Base-by-base conservation (phyloP, 208 protist genomes). In the Leishmania amazonensis region DNA sequence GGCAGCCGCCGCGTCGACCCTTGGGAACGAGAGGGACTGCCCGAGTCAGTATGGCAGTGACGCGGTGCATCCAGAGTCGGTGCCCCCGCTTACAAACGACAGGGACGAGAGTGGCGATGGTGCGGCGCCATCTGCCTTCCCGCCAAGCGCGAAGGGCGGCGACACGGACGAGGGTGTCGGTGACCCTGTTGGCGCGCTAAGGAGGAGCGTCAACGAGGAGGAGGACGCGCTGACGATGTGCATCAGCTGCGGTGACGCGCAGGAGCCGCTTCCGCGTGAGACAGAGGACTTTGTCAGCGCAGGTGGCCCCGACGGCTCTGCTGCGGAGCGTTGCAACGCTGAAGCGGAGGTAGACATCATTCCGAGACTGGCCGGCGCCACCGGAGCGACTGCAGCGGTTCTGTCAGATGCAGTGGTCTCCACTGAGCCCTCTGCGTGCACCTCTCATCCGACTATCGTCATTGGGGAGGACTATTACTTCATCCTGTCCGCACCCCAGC, bases 381-480 rank as follows among this genome's bases (percentile, higher is more conserved):
- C 75, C 40, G 49, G 47, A 64, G 58, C 40, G 42, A 77, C 72
- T 47, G 70, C 70, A 28, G 13, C 15, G 28, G 28, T 6, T 45
- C 24, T 31, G 70, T 19, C 70, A 19, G 70, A 64, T 45, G 54
- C 31, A 38, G 42, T 11, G 38, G 49, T 13, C 24, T 35, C 65
- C 35, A 21, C n/a, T 40, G 45, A 57, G 24, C 9, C 62, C 31
- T 21, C 62, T 24, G 67, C 19, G 72, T 85, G 75, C 81, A 31
- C 67, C 21, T 35, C 28, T 15, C 78, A 85, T 74, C 84, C 87
- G 19, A 67, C 62, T 21, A 87, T 93, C 21, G 54, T 78, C 28
- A 73, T 85, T 21, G 90, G 90, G 31, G 91, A 95, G 70, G 91
- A 95, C 79, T 95, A 93, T 80, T 95, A 95, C 81, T 90, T 93